phyloP scores from a whole-genome alignment of 139 green algal genomes.

The Edaphochlamys debaryana region DNA sequence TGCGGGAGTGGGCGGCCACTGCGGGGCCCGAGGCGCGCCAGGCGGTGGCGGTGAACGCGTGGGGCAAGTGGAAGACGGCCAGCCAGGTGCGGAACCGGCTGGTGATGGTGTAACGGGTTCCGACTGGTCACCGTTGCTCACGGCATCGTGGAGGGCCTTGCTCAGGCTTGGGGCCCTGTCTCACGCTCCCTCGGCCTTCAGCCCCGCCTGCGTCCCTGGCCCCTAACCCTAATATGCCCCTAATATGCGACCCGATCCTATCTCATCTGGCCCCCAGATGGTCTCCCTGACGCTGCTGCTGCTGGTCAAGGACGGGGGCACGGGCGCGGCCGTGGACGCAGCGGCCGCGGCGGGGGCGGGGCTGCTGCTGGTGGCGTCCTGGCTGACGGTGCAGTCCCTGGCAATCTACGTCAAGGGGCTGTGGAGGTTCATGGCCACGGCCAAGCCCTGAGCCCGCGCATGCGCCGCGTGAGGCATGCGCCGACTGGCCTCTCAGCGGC shows the following conservation, averaged over 20 bases:
- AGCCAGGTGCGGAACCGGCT: constrained; percentile 53
- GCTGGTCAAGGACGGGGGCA: constrained; percentile 54
- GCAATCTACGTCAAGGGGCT: constrained; percentile 67
- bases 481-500: too few relatives aligned
- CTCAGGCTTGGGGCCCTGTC: too few relatives aligned
- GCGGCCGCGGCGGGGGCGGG: constrained; percentile 54
- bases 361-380: constrained; percentile 76
- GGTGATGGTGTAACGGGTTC: not conserved
- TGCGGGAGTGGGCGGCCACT: constrained; percentile 94
- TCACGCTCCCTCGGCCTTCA: too few relatives aligned
- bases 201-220: too few relatives aligned
- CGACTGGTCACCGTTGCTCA: too few relatives aligned
- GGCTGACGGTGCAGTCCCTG: constrained; percentile 77
- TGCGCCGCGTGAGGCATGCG: too few relatives aligned
- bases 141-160: too few relatives aligned
- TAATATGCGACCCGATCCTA: too few relatives aligned
- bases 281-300: constrained; percentile 68
- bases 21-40: constrained; percentile 72
- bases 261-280: constrained; percentile 80
- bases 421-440: constrained; percentile 53
- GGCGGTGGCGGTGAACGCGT: constrained; percentile 85
- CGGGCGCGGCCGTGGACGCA: constrained; percentile 11
- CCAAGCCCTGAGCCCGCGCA: not conserved
- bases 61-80: constrained; percentile 94
- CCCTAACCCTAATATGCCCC: too few relatives aligned